These are phyloP conservation scores for Komagataella phaffii DNA, from an alignment of 805 yeast species.

Conservation along the genomic window DNA sequence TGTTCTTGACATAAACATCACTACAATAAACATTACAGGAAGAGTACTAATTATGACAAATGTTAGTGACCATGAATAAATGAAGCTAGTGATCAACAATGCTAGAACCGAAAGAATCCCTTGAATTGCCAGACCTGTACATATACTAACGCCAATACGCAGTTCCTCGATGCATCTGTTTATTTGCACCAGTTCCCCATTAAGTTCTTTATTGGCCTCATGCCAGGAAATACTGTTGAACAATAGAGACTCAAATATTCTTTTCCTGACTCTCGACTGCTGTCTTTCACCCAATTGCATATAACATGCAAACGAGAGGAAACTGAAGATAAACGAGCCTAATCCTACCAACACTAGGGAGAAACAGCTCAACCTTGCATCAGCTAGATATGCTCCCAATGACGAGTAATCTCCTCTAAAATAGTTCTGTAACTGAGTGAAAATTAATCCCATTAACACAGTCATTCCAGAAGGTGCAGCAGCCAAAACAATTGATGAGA, in stretches of 20 bases:
- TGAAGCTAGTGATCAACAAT: slow-evolving; percentile 50
- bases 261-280: slow-evolving; percentile 38
- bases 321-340: slow-evolving; percentile 27
- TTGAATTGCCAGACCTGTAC: slow-evolving; percentile 42
- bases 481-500: slow-evolving; percentile 31
- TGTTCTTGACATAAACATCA: slow-evolving; percentile 34
- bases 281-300: slow-evolving; percentile 61
- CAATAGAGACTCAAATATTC: slow-evolving; percentile 30
- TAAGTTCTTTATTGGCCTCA: slow-evolving; percentile 37
- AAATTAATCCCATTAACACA: slow-evolving; percentile 52
- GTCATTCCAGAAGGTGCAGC: slow-evolving; percentile 48
- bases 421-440: slow-evolving; percentile 26
- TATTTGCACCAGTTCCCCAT: slow-evolving; percentile 53
- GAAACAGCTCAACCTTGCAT: slow-evolving; percentile 22
- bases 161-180: slow-evolving; percentile 67
- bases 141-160: slow-evolving; percentile 55
- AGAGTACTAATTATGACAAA: slow-evolving; percentile 60
- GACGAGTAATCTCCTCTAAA: slow-evolving; percentile 15
- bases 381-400: slow-evolving; percentile 18
- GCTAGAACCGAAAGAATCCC: slow-evolving; percentile 39
- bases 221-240: slow-evolving; percentile 43
- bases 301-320: slow-evolving; percentile 51
- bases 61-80: slow-evolving; percentile 77
- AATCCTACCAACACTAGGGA: slow-evolving; percentile 30
- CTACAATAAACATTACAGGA: slow-evolving; percentile 47